Percentiles rank a stretch among this genome's conserved stretches.
phyloP scores from a whole-genome alignment of 306 rosid genomes.

The Betula pendula region DNA sequence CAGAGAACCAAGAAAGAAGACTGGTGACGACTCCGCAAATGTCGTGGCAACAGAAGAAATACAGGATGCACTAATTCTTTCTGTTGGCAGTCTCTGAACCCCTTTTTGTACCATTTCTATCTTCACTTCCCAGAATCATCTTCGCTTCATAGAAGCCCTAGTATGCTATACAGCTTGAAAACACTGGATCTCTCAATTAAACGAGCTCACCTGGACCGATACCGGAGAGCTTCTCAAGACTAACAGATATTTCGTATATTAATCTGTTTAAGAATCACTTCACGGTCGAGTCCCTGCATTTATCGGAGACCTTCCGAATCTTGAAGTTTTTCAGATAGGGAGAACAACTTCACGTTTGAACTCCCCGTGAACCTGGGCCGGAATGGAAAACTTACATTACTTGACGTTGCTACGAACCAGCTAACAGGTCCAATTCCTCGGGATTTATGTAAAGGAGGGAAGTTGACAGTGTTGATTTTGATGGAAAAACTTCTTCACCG shows the following conservation, averaged over 20 bases:
- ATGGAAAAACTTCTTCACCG: constrained; percentile 63
- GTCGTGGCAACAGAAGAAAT: no score
- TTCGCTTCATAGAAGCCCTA: no score
- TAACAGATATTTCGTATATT: constrained; percentile 57
- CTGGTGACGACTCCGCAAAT: no score
- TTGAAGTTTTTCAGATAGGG: constrained; percentile 71
- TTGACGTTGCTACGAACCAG: constrained; percentile 66
- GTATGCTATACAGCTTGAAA: constrained; percentile 51
- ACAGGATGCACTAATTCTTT: no score
- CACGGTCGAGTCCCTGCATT: constrained; percentile 54
- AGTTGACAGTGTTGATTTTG: constrained; percentile 39
- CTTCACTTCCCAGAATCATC: no score
- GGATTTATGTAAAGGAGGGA: constrained; percentile 64
- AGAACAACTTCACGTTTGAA: constrained; percentile 60
- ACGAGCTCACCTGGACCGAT: constrained; percentile 68
- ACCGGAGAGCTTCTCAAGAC: constrained; percentile 47
- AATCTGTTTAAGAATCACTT: constrained; percentile 54
- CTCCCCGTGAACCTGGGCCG: constrained; percentile 68
- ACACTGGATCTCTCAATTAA: constrained; percentile 66
- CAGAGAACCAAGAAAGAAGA: no score
- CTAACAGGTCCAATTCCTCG: constrained; percentile 66
- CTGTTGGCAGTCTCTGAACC: no score
- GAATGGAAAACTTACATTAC: constrained; percentile 44
- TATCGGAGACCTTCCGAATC: constrained; percentile 63
- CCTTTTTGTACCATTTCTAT: no score